A percentile compares a stretch with the other conserved stretches of the same genome.
Evolutionary conservation across 1,284 basidiomycete species (phyloP).

Genomic region (Leccinum griseonigrum): DNA sequence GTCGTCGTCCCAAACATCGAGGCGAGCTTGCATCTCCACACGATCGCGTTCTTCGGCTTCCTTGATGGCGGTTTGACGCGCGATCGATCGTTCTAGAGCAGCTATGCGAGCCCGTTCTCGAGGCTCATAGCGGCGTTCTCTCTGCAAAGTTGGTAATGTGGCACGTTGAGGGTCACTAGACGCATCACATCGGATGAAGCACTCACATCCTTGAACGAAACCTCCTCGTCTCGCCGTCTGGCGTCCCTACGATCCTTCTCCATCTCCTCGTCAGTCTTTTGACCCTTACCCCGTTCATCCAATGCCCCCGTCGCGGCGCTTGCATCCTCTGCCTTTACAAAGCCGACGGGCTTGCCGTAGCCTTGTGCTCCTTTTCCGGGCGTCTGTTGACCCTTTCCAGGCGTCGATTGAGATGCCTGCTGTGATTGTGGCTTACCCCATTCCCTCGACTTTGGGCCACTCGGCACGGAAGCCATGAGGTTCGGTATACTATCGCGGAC

Average conservation of each 20-base stretch:
- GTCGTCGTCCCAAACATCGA: conserved; percentile 89
- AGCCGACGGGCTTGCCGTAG: conserved; percentile 75
- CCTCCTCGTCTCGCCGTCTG: conserved; percentile 72
- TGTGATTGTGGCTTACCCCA: conserved; percentile 66
- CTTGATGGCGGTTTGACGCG: conserved; percentile 64
- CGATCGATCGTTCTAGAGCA: conserved; percentile 70
- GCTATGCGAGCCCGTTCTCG: conserved; percentile 76
- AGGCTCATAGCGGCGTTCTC: conserved; percentile 54
- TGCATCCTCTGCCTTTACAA: conserved; percentile 67
- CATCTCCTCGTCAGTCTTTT: conserved; percentile 82
- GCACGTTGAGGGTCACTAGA: neutral
- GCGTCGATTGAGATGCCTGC: conserved; percentile 37
- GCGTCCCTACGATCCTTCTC: conserved; percentile 76
- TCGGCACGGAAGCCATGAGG: conserved; percentile 44
- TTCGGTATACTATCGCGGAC: conserved; percentile 56
- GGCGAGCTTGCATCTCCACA: conserved; percentile 64
- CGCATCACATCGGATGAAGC: neutral
- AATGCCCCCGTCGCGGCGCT: conserved; percentile 28
- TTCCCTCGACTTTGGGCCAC: conserved; percentile 70
- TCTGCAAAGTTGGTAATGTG: conserved; percentile 38
- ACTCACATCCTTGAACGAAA: conserved; percentile 82
- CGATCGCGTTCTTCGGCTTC: conserved; percentile 76
- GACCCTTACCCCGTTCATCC: conserved; percentile 39
- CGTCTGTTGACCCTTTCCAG: conserved; percentile 40
- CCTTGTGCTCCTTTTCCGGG: conserved; percentile 69